These are phyloP conservation scores for Cryphonectria japonica DNA, from an alignment of 2,329 filamentous ascomycete genomes.

Conservation along the genomic window DNA sequence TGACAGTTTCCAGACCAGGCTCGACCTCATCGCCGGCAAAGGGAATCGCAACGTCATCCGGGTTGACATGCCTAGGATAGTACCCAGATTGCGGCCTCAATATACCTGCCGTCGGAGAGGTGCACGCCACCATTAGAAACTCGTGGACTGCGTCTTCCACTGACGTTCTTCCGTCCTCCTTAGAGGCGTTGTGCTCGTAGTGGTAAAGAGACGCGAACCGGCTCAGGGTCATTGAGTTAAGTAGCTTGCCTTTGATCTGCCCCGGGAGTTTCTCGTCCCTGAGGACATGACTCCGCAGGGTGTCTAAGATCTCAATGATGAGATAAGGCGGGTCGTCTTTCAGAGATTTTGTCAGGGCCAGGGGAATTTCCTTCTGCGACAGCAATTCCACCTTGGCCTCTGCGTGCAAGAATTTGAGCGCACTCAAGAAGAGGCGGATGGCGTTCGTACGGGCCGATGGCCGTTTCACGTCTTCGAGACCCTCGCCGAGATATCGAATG, in stretches of 20 bases:
- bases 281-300: slow-evolving; percentile 71
- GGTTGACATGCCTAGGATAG: slow-evolving; percentile 74
- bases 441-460: slow-evolving; percentile 84
- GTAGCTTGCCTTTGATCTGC: slow-evolving; percentile 72
- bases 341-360: slow-evolving; percentile 75
- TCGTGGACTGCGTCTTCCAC: slow-evolving; percentile 74
- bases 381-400: slow-evolving; percentile 82
- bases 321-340: slow-evolving; percentile 77
- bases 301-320: slow-evolving; percentile 73
- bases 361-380: slow-evolving; percentile 72
- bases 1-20: slow-evolving; percentile 69
- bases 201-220: slow-evolving; percentile 74
- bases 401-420: slow-evolving; percentile 76
- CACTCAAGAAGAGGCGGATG: slow-evolving; percentile 77
- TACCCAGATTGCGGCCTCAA: slow-evolving; percentile 79
- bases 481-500: slow-evolving; percentile 63
- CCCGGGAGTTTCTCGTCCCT: slow-evolving; percentile 74
- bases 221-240: slow-evolving; percentile 75
- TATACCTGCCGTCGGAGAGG: slow-evolving; percentile 71
- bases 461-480: slow-evolving; percentile 66
- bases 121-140: slow-evolving; percentile 77
- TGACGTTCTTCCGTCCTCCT: slow-evolving; percentile 46
- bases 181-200: slow-evolving; percentile 53
- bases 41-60: slow-evolving; percentile 52
- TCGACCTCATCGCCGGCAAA: slow-evolving; percentile 52